Evolutionary conservation across 148 eudicot genomes (phyloP), one percentile per base, ranked within the genome.

Genomic region (Salicornia ramosissima): DNA sequence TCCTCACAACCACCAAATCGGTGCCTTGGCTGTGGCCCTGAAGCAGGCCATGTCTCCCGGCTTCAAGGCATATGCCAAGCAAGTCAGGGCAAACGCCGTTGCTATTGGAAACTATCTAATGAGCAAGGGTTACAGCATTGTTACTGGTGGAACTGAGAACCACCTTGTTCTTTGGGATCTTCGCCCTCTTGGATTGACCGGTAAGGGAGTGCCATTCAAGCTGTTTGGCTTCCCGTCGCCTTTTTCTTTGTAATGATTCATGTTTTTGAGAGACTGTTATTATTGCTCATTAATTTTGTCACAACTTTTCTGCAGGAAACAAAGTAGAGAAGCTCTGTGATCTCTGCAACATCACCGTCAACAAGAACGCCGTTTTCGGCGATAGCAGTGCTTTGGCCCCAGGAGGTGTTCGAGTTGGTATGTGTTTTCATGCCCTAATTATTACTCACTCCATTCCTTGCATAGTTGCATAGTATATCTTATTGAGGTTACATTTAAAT

Each of bases 281-380:
- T 36, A 11, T 45, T 45, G 49, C 40, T 36, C 40, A 36, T 36
- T 36, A 36, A 36, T 14, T 8, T 22, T 67, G 42, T 31, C 22
- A 1, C 34, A 49, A 22, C 56, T 13, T 71, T 67, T 65, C 54
- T 74, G 43, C 84, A 95, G 99, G 99, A 71, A 95, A 95, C 80
- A 95, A 95, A 84, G 96, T 95, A 69, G 97, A 95, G 87, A 95
- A 95, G 83, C 93, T 95, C 16, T 95, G 97, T 79, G 99, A 95
- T 70, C 80, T 89, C 28, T 87, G 96, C 93, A 85, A 89, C 86
- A 91, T 95, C 77, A 95, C 99, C 61, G 96, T 95, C 10, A 95
- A 95, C 88, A 95, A 95, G 90, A 95, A 89, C 82, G 97, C 97
- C 53, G 97, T 95, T 68, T 95, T 95, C 77, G 99, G 97, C 72